Base-by-base conservation (phyloP, 768 basidiomycete species). In the Infundibulicybe gibba region DNA sequence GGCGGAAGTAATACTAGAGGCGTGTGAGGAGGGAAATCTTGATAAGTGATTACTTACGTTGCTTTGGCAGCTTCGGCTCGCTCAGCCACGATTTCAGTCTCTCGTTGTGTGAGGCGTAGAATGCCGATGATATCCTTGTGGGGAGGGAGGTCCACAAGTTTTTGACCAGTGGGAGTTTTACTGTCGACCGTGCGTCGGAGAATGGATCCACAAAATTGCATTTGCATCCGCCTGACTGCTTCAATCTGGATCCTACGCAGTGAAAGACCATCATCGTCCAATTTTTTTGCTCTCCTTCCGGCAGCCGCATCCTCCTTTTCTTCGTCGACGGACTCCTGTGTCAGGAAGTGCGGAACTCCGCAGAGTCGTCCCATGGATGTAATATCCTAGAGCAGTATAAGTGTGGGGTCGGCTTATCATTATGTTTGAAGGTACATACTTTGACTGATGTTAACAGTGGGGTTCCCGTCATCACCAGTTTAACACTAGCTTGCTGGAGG, bases 401-500 rank as follows among this genome's bases (percentile, higher is more conserved):
- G 34, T 13, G 41, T 25, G 44, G 32, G 34, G 10, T 19, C 17
- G 35, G 6, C 17, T 10, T 19, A 38, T 38, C 35, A 38, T 38
- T 6, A 38, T 6, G 6, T 10, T 14, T 14, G 16, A 30, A n/a
- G 4, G 15, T 32, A 15, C 43, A 30, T 17, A 60, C 63, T 52
- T 57, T 60, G 0, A 54, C 43, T 0, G 55, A 47, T 0, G 61
- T 65, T 33, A 60, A 63, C 1, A 67, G 49, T 1, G 66, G 64
- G 0, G 64, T 67, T 0, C 59, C 66, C 1, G 64, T 64, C 39
- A 61, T 42, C 2, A 59, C 45, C 1, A 65, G 16, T 2, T 48
- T 44, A 0, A 61, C 19, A 6, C 37, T 12, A 0, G 47, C n/a
- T 10, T 43, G 47, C 6, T 52, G 31, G 2, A 52, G 43, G 16